Base-by-base conservation (phyloP, 176 grass and related monocot species). In the Eleusine indica region DNA sequence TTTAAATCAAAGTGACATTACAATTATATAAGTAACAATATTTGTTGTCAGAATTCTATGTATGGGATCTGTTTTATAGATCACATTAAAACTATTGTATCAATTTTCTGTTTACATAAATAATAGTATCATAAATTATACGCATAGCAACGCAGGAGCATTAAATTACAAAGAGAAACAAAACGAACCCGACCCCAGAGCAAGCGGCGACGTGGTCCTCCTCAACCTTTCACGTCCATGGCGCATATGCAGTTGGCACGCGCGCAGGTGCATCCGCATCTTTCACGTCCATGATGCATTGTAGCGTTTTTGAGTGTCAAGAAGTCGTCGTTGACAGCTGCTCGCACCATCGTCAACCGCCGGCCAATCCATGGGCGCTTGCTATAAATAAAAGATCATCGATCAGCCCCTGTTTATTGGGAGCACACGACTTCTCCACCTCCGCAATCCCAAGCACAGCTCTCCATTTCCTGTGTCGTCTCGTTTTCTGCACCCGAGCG, bases 331-430 rank as follows among this genome's bases (percentile, higher is more conserved):
- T 12, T 28, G 60, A 63, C 60, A 63, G 60, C 60, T 28, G 9
- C 21, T 3, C 57, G 21, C 57, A 9, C 19, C 57, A 60, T 28
- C 56, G 6, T 60, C 56, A 21, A 22, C 21, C 56, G 56, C 56
- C 56, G 56, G 56, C 19, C 56, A 7, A 28, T 62, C n/a, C 8
- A 62, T 62, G 21, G 14, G 22, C 75, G n/a, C 15, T 29, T 30
- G 58, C 47, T 70, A 81, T 81, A 81, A 43, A 81, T 81, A 71
- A 66, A 44, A 8, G 8, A 30, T 70, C 66, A 69, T 29, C 46
- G 12, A 78, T 65, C 9, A 56, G 15, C 15, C 68, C 38, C 38
- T 47, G 48, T 83, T 83, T 64, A 48, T 84, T 8, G 71, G 71
- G 57, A 74, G 66, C 71, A 42, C 83, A 85, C 42, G 29, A 67